A percentile compares a stretch with the other conserved stretches of the same genome.
Conservation (phyloP, 306 rosid genomes). For the Trifolium pratense region DNA sequence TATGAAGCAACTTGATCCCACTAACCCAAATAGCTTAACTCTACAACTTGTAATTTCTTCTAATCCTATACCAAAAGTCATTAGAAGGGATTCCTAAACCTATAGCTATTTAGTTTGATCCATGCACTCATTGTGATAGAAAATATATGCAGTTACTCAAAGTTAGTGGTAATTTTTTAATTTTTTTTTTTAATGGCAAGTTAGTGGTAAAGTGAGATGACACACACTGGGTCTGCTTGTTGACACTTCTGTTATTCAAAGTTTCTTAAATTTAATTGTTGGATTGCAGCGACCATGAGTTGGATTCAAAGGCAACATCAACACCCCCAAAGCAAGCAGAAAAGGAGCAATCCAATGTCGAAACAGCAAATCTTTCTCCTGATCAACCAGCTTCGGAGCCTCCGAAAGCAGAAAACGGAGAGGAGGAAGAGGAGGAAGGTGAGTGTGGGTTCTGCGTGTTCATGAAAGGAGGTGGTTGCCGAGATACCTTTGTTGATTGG, state of each 20-base stretch:
- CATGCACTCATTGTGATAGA: not conserved
- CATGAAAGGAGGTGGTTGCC: conserved; percentile 89
- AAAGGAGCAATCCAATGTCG: conserved; percentile 12
- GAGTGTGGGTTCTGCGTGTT: conserved; percentile 91
- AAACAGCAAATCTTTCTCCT: not conserved
- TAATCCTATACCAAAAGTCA: not conserved
- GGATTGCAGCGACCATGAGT: conserved; percentile 3
- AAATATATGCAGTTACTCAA: no score
- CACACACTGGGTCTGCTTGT: not conserved
- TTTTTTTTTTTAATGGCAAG: no score
- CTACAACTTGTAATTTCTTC: not conserved
- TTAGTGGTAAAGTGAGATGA: not conserved
- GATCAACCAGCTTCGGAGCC: conserved; percentile 38
- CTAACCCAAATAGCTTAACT: conserved; percentile 7
- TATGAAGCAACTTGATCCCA: not conserved
- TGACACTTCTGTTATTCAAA: not conserved
- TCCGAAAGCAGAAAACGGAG: conserved; percentile 8
- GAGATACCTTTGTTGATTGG: conserved; percentile 65
- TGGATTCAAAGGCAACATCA: not conserved
- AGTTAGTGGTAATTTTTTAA: no score
- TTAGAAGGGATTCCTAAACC: not conserved
- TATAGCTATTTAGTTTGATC: not conserved
- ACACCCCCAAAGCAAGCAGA: not conserved
- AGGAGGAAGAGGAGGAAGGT: conserved; percentile 49
- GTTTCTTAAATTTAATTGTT: conserved; percentile 10